Base-by-base conservation (phyloP, 352 stramenopile species). In the Pythium oligandrum region DNA sequence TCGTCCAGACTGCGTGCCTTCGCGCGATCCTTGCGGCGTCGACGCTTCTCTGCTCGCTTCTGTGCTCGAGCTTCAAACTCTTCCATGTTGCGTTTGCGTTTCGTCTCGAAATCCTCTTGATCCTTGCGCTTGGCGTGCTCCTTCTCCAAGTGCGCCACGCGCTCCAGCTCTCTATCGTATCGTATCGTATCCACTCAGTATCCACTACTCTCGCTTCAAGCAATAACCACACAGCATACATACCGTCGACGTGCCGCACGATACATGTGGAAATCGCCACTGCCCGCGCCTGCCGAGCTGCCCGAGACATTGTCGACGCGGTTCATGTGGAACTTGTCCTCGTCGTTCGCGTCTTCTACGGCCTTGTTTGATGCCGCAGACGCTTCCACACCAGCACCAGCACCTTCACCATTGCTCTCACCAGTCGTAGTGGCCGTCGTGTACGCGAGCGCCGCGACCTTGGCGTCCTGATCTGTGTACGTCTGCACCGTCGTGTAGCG, bases 191-290 rank as follows among this genome's bases (percentile, higher is more conserved):
- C n/a, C n/a, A n/a, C n/a, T n/a, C n/a, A n/a, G n/a, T n/a, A n/a
- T n/a, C n/a, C n/a, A n/a, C n/a, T n/a, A n/a, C n/a, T n/a, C n/a
- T n/a, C n/a, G n/a, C n/a, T 9, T 10, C n/a, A 57, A 10, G 34
- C 26, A 39, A 51, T 4, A 31, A 50, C 26, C 36, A 6, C 35
- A 54, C 11, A 48, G 6, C 6, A 43, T 34, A n/a, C 56, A 5
- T 26, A 89, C 82, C 82, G 58, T 73, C 93, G 85, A 12, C 95
- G 78, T 0, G 92, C 72, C n/a, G 96, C 90, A 40, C 95, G 88
- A 63, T 99, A 99, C 61, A 97, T 92, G 81, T 98, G 95, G 66
- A 98, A 99, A 44, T 98, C 95, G 48, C 95, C 93, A 26, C 87
- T 98, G 4, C 95, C 93, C 10, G 95, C 94, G 43, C 95, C 96